Percentiles rank a stretch among this genome's conserved stretches.
Evolutionary conservation across 2,329 filamentous ascomycete genomes (phyloP).

Genomic region (Kalaharituber pfeilii): DNA sequence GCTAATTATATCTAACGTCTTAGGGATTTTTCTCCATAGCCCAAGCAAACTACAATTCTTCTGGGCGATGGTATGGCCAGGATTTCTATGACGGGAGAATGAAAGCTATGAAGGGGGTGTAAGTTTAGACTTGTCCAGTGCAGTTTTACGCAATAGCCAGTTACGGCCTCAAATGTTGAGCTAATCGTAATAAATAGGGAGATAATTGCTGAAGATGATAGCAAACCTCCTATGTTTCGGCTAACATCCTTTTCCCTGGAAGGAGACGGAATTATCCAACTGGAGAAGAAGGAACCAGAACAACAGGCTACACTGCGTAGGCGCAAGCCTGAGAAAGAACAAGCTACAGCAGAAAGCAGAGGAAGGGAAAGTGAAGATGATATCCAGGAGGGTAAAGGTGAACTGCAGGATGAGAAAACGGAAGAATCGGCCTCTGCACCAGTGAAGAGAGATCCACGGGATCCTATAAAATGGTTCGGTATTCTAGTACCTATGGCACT

Average conservation of each 20-base stretch:
- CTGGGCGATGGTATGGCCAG: slow-evolving; percentile 26
- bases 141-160: neutral
- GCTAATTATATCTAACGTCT: neutral
- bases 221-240: neutral
- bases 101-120: slow-evolving; percentile 32
- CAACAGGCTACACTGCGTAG: neutral
- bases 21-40: neutral
- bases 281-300: neutral
- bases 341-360: neutral
- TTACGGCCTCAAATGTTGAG: no score
- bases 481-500: slow-evolving; percentile 32
- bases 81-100: slow-evolving; percentile 36
- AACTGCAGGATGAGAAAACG: neutral
- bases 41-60: slow-evolving; percentile 24
- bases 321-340: neutral
- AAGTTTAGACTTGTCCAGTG: slow-evolving; percentile 4
- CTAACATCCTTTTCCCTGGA: neutral
- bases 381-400: neutral
- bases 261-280: neutral
- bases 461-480: slow-evolving; percentile 35
- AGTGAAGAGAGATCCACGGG: slow-evolving; percentile 10
- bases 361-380: neutral
- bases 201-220: neutral
- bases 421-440: neutral
- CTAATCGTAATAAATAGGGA: slow-evolving; percentile 1